A percentile compares a stretch with the other conserved stretches of the same genome.
phyloP scores from a whole-genome alignment of 345 rosid species.

The Dimocarpus longan region DNA sequence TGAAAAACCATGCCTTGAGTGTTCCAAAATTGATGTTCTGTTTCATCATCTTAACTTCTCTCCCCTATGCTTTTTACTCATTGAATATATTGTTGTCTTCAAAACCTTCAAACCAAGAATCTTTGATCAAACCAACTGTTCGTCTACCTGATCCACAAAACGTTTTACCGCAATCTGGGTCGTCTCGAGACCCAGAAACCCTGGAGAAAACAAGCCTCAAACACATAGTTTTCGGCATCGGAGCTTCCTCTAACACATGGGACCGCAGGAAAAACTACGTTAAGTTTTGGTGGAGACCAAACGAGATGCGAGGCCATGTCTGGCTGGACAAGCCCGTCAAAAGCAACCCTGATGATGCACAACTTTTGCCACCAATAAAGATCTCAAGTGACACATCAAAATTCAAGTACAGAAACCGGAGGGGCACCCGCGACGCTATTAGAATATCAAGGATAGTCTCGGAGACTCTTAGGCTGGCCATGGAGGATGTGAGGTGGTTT shows the following conservation, averaged over 20 bases:
- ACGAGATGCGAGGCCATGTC: conserved; percentile 59
- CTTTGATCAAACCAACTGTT: neutral
- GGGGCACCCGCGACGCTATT: conserved; percentile 61
- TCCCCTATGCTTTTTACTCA: conserved; percentile 29
- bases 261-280: conserved; percentile 57
- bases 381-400: conserved; percentile 55
- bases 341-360: conserved; percentile 24
- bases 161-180: conserved; percentile 9
- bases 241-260: conserved; percentile 70
- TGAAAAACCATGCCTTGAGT: conserved; percentile 17
- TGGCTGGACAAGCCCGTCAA: conserved; percentile 60
- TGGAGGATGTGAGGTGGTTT: conserved; percentile 67
- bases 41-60: conserved; percentile 29
- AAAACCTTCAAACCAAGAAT: neutral
- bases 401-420: conserved; percentile 46
- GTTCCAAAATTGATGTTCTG: conserved; percentile 23
- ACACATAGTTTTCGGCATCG: conserved; percentile 78
- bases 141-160: conserved; percentile 11
- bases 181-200: neutral
- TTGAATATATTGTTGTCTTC: conserved; percentile 25
- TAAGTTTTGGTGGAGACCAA: conserved; percentile 73
- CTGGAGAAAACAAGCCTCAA: conserved; percentile 40
- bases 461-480: conserved; percentile 54
- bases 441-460: conserved; percentile 69
- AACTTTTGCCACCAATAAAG: conserved; percentile 45